Conservation (phyloP, 768 basidiomycete genomes). For the Crepidotus variabilis region DNA sequence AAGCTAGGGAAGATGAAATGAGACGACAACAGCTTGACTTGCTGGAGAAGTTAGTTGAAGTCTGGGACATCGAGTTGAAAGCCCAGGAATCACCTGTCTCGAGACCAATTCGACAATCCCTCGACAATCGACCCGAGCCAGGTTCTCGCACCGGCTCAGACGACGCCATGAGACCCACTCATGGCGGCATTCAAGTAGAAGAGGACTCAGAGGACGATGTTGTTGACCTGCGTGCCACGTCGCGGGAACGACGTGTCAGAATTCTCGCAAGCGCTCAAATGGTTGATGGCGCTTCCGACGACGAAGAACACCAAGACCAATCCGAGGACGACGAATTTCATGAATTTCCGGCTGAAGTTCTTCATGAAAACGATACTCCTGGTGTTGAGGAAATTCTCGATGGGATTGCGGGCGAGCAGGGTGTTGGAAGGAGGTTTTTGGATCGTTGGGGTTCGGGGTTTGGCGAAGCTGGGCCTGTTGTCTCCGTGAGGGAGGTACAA, state of each 20-base stretch:
- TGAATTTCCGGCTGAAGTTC: neutral
- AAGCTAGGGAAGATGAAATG: constrained; percentile 21
- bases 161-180: neutral
- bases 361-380: neutral
- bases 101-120: neutral
- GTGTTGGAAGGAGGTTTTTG: constrained; percentile 5
- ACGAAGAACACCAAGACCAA: neutral
- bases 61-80: constrained; percentile 6
- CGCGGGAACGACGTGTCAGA: neutral
- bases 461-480: neutral
- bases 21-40: constrained; percentile 24
- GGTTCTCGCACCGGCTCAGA: neutral
- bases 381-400: constrained; percentile 6
- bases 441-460: constrained; percentile 6
- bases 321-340: neutral
- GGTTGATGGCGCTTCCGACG: neutral
- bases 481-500: constrained; percentile 34
- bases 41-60: constrained; percentile 26
- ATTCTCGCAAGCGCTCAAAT: neutral
- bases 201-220: neutral
- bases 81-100: neutral
- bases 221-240: neutral
- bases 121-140: neutral
- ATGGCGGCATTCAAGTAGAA: neutral
- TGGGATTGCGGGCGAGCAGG: constrained; percentile 8